Conservation (phyloP, 2,329 filamentous ascomycete species). For the Podosphaera aphanis region DNA sequence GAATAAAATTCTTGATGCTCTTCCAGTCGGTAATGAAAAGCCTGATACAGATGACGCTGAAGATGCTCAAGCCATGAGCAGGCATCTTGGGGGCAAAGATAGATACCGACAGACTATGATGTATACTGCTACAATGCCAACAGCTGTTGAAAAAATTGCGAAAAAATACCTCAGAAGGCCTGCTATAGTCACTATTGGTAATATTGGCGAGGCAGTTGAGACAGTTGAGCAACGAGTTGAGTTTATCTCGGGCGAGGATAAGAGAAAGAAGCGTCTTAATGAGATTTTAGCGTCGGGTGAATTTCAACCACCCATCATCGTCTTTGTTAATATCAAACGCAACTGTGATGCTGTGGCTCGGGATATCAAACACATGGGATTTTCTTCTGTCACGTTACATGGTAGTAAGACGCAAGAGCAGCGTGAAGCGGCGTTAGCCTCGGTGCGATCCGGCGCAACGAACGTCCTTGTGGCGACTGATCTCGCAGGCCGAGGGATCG, state of each 20-base stretch:
- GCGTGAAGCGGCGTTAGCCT: constrained; percentile 72
- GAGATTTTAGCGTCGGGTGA: constrained; percentile 66
- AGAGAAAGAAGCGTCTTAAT: constrained; percentile 82
- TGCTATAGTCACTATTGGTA: constrained; percentile 84
- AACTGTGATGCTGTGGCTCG: constrained; percentile 90
- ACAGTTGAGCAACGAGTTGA: constrained; percentile 96
- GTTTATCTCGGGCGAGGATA: constrained; percentile 74
- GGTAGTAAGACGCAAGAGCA: constrained; percentile 95
- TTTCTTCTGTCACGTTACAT: constrained; percentile 72
- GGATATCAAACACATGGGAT: constrained; percentile 87
- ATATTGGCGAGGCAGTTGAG: constrained; percentile 84
- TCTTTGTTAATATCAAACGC: constrained; percentile 98
- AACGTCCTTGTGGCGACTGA: constrained; percentile 91
- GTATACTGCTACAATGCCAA: constrained; percentile 98
- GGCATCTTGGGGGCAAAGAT: constrained; percentile 49
- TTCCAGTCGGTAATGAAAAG: constrained; percentile 84
- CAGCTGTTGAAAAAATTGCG: constrained; percentile 82
- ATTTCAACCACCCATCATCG: constrained; percentile 78
- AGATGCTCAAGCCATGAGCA: constrained; percentile 62
- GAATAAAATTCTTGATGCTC: constrained; percentile 87
- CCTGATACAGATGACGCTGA: constrained; percentile 85
- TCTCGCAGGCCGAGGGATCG: constrained; percentile 88
- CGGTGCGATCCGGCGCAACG: constrained; percentile 56
- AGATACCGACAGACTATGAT: constrained; percentile 97
- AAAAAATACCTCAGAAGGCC: constrained; percentile 85